Conservation (phyloP, 2,329 filamentous ascomycete genomes). For the Arthrobotrys iridis region DNA sequence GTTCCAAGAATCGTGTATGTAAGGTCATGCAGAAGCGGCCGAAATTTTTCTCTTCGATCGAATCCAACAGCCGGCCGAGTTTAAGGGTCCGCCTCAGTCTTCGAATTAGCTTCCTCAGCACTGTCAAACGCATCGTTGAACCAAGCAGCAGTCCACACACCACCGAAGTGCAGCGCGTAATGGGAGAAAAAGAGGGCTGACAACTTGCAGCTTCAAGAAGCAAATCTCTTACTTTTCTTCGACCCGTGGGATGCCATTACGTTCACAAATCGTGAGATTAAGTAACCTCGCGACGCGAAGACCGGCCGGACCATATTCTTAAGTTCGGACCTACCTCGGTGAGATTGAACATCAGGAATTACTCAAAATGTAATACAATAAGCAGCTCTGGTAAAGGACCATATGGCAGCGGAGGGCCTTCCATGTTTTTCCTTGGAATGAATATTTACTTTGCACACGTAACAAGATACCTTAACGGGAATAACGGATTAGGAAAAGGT, state of each 20-base stretch:
- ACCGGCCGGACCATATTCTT: not conserved
- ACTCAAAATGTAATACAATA: conserved; percentile 13
- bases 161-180: conserved; percentile 46
- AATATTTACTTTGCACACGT: conserved; percentile 27
- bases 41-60: conserved; percentile 47
- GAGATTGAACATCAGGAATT: not conserved
- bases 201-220: conserved; percentile 44
- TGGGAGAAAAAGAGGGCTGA: conserved; percentile 36
- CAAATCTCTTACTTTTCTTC: conserved; percentile 43
- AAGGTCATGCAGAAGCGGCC: conserved; percentile 51
- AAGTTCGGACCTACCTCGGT: conserved; percentile 22
- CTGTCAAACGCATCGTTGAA: conserved; percentile 46
- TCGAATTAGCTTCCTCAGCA: not conserved
- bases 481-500: conserved; percentile 19
- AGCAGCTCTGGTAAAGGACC: conserved; percentile 20
- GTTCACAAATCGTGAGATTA: conserved; percentile 49
- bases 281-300: conserved; percentile 43
- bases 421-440: conserved; percentile 51
- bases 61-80: conserved; percentile 33
- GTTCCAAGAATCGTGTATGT: conserved; percentile 45
- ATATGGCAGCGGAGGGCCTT: conserved; percentile 38
- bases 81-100: conserved; percentile 51
- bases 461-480: conserved; percentile 30
- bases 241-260: conserved; percentile 52
- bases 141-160: conserved; percentile 10